Evolutionary conservation across 1,284 basidiomycete species (phyloP), one percentile per base, ranked within the genome.

Genomic region (Ceratobasidium sp.): DNA sequence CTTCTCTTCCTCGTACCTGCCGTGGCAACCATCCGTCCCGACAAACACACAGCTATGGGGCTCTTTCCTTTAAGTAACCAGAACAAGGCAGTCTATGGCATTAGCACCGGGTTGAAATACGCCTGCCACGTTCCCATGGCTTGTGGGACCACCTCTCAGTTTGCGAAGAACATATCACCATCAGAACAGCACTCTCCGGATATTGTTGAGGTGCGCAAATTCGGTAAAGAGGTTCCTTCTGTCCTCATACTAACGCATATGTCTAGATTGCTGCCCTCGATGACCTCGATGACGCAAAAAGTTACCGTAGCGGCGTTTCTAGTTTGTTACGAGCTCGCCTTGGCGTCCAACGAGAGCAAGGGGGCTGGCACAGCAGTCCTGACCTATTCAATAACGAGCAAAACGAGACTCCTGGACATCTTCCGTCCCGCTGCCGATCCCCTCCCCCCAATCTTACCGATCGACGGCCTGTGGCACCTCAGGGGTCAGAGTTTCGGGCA

Each of bases 41-140:
- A n/a, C 28, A 50, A 18, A 10, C 36, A 46, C 1, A 61, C 10
- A 61, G 60, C 5, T 48, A 65, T 65, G 62, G 30, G 32, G 10
- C 28, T 65, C 10, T n/a, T 50, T 21, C 62, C 52, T 28, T 32
- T 21, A 30, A 26, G 18, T 21, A 23, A 43, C 28, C 32, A 52
- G 18, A 46, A 46, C 41, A 69, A 69, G 41, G 65, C 53, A 26
- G 28, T n/a, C n/a, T 41, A 43, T n/a, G 52, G 65, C 21, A 46
- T 69, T 23, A 45, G 28, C 16, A 69, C 34, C 4, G 65, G 52
- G 36, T 39, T 69, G 53, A 69, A 69, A 53, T 41, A 26, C 10
- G 65, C 65, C 12, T 41, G 43, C 23, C 65, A 69, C 21, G 53
- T 69, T 28, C 39, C 50, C 21, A 57, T 69, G 53, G 34, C 65